These are phyloP conservation scores for Mortierella sp. DNA, from an alignment of 371 early-diverging fungal species.

Conservation along the genomic window DNA sequence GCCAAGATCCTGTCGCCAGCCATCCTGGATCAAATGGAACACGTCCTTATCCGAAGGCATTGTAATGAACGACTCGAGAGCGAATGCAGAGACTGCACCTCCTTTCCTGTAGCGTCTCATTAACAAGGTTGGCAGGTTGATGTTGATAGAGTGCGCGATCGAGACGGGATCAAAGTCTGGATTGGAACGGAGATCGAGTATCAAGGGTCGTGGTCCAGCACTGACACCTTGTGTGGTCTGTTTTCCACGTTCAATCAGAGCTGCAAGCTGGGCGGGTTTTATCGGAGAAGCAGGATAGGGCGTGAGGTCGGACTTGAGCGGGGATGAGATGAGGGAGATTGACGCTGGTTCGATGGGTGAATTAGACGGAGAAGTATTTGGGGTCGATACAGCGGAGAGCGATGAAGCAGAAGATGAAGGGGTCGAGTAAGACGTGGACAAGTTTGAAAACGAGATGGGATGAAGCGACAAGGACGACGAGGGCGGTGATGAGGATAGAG, in stretches of 20 bases:
- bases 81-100: slow-evolving; percentile 64
- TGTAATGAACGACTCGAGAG: slow-evolving; percentile 71
- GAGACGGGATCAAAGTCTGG: slow-evolving; percentile 37
- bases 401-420: slow-evolving; percentile 22
- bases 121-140: slow-evolving; percentile 69
- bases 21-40: slow-evolving; percentile 48
- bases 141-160: slow-evolving; percentile 60
- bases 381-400: slow-evolving; percentile 20
- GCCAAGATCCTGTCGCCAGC: slow-evolving; percentile 31
- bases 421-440: slow-evolving; percentile 22
- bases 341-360: slow-evolving; percentile 32
- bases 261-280: slow-evolving; percentile 22
- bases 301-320: slow-evolving; percentile 24
- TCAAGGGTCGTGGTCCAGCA: slow-evolving; percentile 35
- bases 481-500: slow-evolving; percentile 9
- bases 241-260: slow-evolving; percentile 20
- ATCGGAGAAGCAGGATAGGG: slow-evolving; percentile 31
- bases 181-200: slow-evolving; percentile 31
- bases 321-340: slow-evolving; percentile 31
- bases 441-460: slow-evolving; percentile 19
- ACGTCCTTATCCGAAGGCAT: slow-evolving; percentile 66
- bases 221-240: slow-evolving; percentile 7
- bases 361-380: slow-evolving; percentile 39
- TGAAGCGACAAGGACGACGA: slow-evolving; percentile 17
- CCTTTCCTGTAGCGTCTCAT: slow-evolving; percentile 71